Base-by-base conservation (phyloP, 2,329 filamentous ascomycete species). In the Aspergillus sp. region DNA sequence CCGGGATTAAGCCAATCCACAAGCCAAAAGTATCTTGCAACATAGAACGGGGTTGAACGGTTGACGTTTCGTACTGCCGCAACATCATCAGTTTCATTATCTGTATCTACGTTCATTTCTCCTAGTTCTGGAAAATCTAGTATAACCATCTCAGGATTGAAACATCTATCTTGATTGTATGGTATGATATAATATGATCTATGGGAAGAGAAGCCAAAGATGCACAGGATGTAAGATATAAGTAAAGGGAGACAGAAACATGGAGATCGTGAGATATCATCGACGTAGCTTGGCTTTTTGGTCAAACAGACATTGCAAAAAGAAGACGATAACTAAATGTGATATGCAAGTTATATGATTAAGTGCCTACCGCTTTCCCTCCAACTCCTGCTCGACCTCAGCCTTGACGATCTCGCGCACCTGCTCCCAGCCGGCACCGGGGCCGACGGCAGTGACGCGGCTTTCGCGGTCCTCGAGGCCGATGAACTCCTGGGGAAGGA, bases 401-500 rank as follows among this genome's bases (percentile, higher is more conserved):
- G 84, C 83, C 74, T 88, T 86, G 5, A 97, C 88, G 64, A 96
- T 83, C 69, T 88, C 86, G 64, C 91, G 82, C 17, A 96, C 90
- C 21, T 84, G 86, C 75, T 90, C 80, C 88, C 91, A 94, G 51
- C 87, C 86, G 63, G 81, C 80, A 44, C 76, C 77, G 62, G 86
- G 89, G 44, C 84, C 85, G 19, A 92, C 88, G 44, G 83, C 81
- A 4, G 84, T 88, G 13, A 96, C 87, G 51, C 91, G 84, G 77
- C 85, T 90, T 75, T 93, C 88, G 79, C 88, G 88, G 70, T 88
- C 79, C 71, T 92, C 88, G 0, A 98, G 79, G 0, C 90, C 94
- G 36, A 89, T 79, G 71, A 97, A 95, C 78, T 97, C 91, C 59
- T 84, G 75, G 0, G 94, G 94, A 57, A 96, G 82, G 1, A 98